A percentile compares a stretch with the other conserved stretches of the same genome.
phyloP scores from a whole-genome alignment of 768 basidiomycete genomes.

The Lentinula lateritia region DNA sequence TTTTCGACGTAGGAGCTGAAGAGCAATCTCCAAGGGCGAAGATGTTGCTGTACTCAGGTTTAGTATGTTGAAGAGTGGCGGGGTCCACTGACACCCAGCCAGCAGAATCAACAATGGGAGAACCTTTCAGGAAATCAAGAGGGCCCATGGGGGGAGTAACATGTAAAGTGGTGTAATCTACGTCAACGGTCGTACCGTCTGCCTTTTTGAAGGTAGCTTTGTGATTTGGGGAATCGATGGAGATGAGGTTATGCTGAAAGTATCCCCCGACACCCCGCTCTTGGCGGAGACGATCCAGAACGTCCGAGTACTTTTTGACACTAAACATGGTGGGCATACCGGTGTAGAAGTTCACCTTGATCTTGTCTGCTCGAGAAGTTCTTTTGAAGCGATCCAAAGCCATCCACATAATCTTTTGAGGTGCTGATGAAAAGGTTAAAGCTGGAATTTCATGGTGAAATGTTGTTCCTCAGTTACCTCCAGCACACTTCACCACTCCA shows the following conservation, averaged over 20 bases:
- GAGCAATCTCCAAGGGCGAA: slow-evolving; percentile 93
- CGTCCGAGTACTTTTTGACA: slow-evolving; percentile 94
- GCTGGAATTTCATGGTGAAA: neutral
- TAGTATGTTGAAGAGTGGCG: slow-evolving; percentile 76
- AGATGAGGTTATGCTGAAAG: slow-evolving; percentile 80
- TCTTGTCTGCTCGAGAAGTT: slow-evolving; percentile 51
- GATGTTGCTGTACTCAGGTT: slow-evolving; percentile 74
- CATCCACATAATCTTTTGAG: slow-evolving; percentile 97
- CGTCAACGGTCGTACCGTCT: slow-evolving; percentile 64
- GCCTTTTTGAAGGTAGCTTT: slow-evolving; percentile 81
- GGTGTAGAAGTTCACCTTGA: slow-evolving; percentile 75
- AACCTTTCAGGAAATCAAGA: slow-evolving; percentile 69
- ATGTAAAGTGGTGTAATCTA: slow-evolving; percentile 80
- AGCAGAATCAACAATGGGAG: slow-evolving; percentile 69
- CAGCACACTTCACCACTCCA: slow-evolving; percentile 90
- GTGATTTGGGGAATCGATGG: slow-evolving; percentile 64
- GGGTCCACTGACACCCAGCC: slow-evolving; percentile 91
- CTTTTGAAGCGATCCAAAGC: slow-evolving; percentile 77
- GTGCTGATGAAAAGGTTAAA: slow-evolving; percentile 36
- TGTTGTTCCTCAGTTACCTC: slow-evolving; percentile 42
- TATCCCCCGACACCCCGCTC: slow-evolving; percentile 75
- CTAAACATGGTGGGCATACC: slow-evolving; percentile 96
- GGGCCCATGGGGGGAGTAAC: slow-evolving; percentile 93
- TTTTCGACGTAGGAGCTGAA: slow-evolving; percentile 91
- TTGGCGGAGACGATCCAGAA: slow-evolving; percentile 69